A percentile compares a stretch with the other conserved stretches of the same genome.
These are phyloP conservation scores for Thelephora aurantiotincta DNA, from an alignment of 768 basidiomycete genomes.

Conservation along the genomic window DNA sequence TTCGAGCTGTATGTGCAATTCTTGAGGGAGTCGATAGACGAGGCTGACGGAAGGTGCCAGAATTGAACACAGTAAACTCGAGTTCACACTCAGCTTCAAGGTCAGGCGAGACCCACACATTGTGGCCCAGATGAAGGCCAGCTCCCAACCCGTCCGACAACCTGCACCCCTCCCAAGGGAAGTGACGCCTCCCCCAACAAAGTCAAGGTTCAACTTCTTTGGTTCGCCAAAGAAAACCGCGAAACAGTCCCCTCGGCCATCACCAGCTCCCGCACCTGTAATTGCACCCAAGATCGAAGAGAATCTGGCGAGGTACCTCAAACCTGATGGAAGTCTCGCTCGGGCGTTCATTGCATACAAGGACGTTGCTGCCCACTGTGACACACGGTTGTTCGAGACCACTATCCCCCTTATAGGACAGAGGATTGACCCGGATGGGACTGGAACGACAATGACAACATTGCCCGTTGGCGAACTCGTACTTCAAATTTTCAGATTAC, in stretches of 20 bases:
- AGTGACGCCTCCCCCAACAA: slow-evolving; percentile 28
- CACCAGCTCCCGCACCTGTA: slow-evolving; percentile 24
- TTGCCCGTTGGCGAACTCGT: slow-evolving; percentile 78
- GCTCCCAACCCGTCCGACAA: slow-evolving; percentile 33
- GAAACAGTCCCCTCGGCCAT: slow-evolving; percentile 20
- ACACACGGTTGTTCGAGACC: slow-evolving; percentile 74
- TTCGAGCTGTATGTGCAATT: slow-evolving; percentile 64
- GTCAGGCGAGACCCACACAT: slow-evolving; percentile 81
- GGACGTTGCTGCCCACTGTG: slow-evolving; percentile 71
- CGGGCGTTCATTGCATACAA: slow-evolving; percentile 83
- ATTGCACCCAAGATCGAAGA: slow-evolving; percentile 36
- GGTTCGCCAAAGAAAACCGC: slow-evolving; percentile 31
- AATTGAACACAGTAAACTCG: slow-evolving; percentile 88
- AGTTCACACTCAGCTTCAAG: slow-evolving; percentile 85
- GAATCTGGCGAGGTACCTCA: slow-evolving; percentile 72
- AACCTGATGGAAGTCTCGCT: slow-evolving; percentile 77
- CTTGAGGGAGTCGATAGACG: not conserved
- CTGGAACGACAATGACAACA: slow-evolving; percentile 42
- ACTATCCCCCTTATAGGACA: slow-evolving; percentile 73
- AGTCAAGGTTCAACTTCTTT: not conserved
- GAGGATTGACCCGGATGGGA: slow-evolving; percentile 26
- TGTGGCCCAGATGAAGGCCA: slow-evolving; percentile 57
- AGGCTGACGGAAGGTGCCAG: slow-evolving; percentile 21
- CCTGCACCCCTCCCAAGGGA: slow-evolving; percentile 16
- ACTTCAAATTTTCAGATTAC: slow-evolving; percentile 82